Evolutionary conservation across 345 rosid species (phyloP), one percentile per base, ranked within the genome.

Genomic region (Dipteronia dyeriana): DNA sequence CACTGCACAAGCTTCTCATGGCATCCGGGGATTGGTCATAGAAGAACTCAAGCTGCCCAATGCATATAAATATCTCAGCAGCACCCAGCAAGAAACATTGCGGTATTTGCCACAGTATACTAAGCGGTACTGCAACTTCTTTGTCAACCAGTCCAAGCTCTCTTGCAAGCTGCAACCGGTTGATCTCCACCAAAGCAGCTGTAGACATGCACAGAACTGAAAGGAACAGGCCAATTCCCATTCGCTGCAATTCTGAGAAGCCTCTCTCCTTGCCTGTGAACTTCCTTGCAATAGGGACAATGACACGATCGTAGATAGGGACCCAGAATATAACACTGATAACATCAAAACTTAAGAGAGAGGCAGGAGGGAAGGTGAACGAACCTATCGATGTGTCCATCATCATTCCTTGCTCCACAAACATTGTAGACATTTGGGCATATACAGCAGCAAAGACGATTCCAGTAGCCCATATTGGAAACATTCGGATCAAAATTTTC

Each of bases 21-120:
- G 99, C 91, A 81, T 96, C 98, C 0, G 99, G 98, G 63, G 99
- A 95, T 56, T 95, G 97, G 54, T 95, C 95, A 20, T 95, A 95
- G 84, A 95, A 95, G 80, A 96, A 96, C 85, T 96, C 95, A 0
- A 94, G 88, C 84, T 91, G 97, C 0, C 98, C 98, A 3, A 96
- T 86, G 80, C 86, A 89, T 4, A 89, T 91, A 62, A 85, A 96
- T 7, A 96, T 97, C 83, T 92, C 99, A 1, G 97, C 90, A n/a
- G 97, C 97, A 29, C 98, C 98, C 17, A 94, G 66, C 76, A 96
- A 77, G 87, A 90, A 91, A 70, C 87, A 96, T n/a, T 94, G 99
- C 0, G 99, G 99, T 16, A 90, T 84, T 75, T 96, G 99, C 99
- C 98, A 96, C 3, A 94, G 80, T 49, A 96, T 92, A 16, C 90